Evolutionary conservation across 768 basidiomycete genomes (phyloP).

Genomic region (Crucibulum laeve): DNA sequence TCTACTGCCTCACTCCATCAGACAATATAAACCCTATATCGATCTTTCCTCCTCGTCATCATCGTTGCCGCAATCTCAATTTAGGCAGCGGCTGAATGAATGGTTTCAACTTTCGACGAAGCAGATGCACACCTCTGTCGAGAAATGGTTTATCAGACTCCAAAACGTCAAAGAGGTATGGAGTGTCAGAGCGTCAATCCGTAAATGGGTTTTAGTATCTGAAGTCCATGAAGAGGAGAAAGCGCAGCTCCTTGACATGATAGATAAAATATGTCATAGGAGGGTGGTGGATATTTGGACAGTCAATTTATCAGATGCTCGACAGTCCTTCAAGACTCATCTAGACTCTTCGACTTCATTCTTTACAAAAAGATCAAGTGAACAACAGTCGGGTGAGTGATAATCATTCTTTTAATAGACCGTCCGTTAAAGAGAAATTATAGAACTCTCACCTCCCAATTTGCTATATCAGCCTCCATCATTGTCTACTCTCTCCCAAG

Average conservation of each 20-base stretch:
- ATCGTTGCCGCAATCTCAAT: conserved; percentile 31
- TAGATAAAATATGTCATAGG: conserved; percentile 53
- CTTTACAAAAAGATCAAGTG: conserved; percentile 19
- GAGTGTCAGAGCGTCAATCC: conserved; percentile 54
- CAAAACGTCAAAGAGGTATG: conserved; percentile 66
- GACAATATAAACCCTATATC: conserved; percentile 82
- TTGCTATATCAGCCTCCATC: conserved; percentile 54
- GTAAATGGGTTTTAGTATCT: conserved; percentile 40
- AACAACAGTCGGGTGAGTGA: conserved; percentile 21
- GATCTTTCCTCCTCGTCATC: conserved; percentile 57
- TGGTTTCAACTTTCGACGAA: conserved; percentile 62
- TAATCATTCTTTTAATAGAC: background rate
- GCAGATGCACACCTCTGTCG: conserved; percentile 38
- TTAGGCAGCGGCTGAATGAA: conserved; percentile 43
- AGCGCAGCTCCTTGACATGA: conserved; percentile 29
- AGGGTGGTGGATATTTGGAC: conserved; percentile 62
- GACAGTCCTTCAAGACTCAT: conserved; percentile 40
- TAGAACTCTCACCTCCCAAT: conserved; percentile 49
- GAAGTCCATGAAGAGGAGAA: conserved; percentile 48
- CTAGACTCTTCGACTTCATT: conserved; percentile 34
- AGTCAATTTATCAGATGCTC: conserved; percentile 34
- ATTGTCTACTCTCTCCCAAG: conserved; percentile 40
- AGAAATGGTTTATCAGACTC: conserved; percentile 57
- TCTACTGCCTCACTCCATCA: conserved; percentile 66
- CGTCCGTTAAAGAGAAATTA: conserved; percentile 1